A percentile compares a stretch with the other conserved stretches of the same genome.
phyloP scores from a whole-genome alignment of 202 grass and related monocot species.

The Cymbopogon flexuosus region DNA sequence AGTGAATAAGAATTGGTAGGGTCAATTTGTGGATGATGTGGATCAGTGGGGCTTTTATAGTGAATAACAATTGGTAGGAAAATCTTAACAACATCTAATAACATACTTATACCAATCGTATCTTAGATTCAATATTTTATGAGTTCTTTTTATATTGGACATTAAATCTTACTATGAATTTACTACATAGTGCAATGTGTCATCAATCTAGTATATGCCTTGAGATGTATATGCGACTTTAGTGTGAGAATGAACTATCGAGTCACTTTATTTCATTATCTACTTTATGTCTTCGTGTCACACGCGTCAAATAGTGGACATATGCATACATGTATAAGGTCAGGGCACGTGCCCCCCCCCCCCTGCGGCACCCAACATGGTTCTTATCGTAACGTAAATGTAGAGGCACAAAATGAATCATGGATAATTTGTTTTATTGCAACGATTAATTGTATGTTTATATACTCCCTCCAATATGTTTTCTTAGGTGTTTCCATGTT shows the following conservation, averaged over 20 bases:
- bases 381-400: background rate
- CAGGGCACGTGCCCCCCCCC: background rate
- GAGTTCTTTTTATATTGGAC: background rate
- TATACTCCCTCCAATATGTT: background rate
- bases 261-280: background rate
- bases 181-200: slow-evolving; percentile 19
- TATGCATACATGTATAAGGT: too few relatives aligned
- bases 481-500: background rate
- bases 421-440: background rate
- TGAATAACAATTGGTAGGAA: background rate
- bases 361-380: background rate
- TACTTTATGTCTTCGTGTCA: background rate
- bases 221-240: background rate
- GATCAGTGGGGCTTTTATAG: background rate
- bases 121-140: background rate
- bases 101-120: background rate
- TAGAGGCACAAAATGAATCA: background rate
- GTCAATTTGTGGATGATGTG: background rate
- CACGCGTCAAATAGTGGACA: background rate
- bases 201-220: background rate
- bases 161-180: background rate
- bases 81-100: background rate
- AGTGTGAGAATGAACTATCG: background rate
- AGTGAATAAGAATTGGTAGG: background rate
- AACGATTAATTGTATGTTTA: background rate